A percentile compares a stretch with the other conserved stretches of the same genome.
phyloP scores from a whole-genome alignment of 805 yeast species.

The Saccharomycopsis sp. region DNA sequence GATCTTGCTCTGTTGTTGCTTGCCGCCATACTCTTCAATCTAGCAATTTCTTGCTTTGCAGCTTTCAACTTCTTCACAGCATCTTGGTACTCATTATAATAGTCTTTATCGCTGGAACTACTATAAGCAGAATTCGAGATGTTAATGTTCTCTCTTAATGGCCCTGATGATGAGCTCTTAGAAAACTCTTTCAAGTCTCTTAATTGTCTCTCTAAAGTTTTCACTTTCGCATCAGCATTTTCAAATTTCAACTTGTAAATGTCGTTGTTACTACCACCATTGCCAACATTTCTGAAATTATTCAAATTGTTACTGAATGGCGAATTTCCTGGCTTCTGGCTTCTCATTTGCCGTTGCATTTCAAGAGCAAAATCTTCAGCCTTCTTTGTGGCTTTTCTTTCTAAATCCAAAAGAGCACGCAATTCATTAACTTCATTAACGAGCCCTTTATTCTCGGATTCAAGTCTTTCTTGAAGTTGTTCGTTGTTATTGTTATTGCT shows the following conservation, averaged over 20 bases:
- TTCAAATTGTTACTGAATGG: slow-evolving; percentile 6
- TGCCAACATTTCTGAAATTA: slow-evolving; percentile 10
- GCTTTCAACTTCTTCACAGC: slow-evolving; percentile 38
- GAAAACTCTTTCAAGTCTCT: slow-evolving; percentile 21
- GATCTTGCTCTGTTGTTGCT: slow-evolving; percentile 33
- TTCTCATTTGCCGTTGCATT: slow-evolving; percentile 33
- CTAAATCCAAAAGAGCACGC: slow-evolving; percentile 43
- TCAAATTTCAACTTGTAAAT: slow-evolving; percentile 42
- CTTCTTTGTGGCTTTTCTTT: slow-evolving; percentile 42
- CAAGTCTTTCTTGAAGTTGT: not conserved
- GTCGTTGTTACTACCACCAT: slow-evolving; percentile 19
- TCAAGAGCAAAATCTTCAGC: slow-evolving; percentile 45
- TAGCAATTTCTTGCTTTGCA: slow-evolving; percentile 37
- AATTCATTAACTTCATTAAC: slow-evolving; percentile 42
- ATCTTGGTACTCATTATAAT: slow-evolving; percentile 45
- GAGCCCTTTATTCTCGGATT: slow-evolving; percentile 24
- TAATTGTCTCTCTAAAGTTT: slow-evolving; percentile 34
- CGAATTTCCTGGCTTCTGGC: not conserved
- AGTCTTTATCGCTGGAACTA: slow-evolving; percentile 31
- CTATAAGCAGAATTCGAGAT: slow-evolving; percentile 23
- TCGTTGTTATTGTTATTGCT: not conserved
- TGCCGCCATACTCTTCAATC: slow-evolving; percentile 36
- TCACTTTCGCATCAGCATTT: slow-evolving; percentile 39
- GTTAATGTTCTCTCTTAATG: slow-evolving; percentile 25
- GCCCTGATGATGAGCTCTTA: slow-evolving; percentile 18